Evolutionary conservation across 2,329 filamentous ascomycete genomes (phyloP).

Genomic region (Chlorencoelia australis): DNA sequence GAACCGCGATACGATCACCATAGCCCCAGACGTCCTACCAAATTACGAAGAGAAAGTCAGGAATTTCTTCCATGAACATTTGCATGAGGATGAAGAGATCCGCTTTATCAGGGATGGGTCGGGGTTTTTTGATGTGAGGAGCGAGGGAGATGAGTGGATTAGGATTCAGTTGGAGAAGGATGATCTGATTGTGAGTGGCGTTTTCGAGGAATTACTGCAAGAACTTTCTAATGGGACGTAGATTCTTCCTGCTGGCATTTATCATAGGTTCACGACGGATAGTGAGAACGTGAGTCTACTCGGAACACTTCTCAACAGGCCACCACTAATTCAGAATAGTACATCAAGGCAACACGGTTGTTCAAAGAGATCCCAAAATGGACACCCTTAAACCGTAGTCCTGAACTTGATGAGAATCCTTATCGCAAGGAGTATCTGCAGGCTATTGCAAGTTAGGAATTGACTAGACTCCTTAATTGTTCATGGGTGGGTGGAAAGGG

Average conservation of each 20-base stretch:
- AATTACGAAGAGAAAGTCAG: conserved; percentile 92
- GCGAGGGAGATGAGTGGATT: conserved; percentile 77
- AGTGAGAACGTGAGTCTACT: conserved; percentile 64
- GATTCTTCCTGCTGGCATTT: conserved; percentile 89
- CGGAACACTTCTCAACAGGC: not conserved
- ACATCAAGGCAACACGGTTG: conserved; percentile 87
- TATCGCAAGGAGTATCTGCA: conserved; percentile 69
- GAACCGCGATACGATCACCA: conserved; percentile 88
- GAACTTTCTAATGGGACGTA: conserved; percentile 3
- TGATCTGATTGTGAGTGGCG: conserved; percentile 56
- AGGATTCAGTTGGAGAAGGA: conserved; percentile 73
- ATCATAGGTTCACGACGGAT: conserved; percentile 95
- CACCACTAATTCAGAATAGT: conserved; percentile 41
- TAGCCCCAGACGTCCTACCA: conserved; percentile 79
- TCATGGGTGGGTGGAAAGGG: too few species aligned
- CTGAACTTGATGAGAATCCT: conserved; percentile 67
- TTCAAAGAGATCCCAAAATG: conserved; percentile 99
- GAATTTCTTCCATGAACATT: conserved; percentile 86
- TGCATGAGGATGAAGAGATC: conserved; percentile 98
- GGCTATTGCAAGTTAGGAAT: conserved; percentile 8
- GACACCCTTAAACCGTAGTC: conserved; percentile 79
- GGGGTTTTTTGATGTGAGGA: conserved; percentile 89
- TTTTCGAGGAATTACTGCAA: too few species aligned
- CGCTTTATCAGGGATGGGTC: conserved; percentile 81
- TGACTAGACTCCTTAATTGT: too few species aligned